Percentiles rank a stretch among this genome's conserved stretches.
phyloP scores from a whole-genome alignment of 495 filamentous ascomycete species.

The Wilcoxina mikolae region DNA sequence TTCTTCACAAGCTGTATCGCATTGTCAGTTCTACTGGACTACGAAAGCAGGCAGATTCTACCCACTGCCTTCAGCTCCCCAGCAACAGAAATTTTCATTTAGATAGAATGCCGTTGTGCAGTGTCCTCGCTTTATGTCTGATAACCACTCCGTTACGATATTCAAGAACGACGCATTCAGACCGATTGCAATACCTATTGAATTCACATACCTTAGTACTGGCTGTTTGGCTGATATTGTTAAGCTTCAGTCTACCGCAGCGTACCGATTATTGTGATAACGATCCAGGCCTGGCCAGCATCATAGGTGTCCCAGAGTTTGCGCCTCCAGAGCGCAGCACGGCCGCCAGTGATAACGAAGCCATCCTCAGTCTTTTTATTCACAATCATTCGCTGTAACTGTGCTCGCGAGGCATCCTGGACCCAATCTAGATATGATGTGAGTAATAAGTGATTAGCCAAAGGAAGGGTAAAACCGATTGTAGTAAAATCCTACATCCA shows the following conservation, averaged over 20 bases:
- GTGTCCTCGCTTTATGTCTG: conserved; percentile 86
- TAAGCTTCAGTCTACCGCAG: not conserved
- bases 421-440: conserved; percentile 60
- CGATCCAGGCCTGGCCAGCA: conserved; percentile 95
- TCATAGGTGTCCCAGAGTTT: conserved; percentile 80
- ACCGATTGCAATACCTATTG: conserved; percentile 63
- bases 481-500: conserved; percentile 62
- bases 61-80: conserved; percentile 79
- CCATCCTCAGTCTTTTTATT: conserved; percentile 57
- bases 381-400: conserved; percentile 56
- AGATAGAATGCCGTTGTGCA: conserved; percentile 93
- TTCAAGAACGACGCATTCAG: conserved; percentile 87
- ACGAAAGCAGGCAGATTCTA: not conserved
- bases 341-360: conserved; percentile 56
- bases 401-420: conserved; percentile 87
- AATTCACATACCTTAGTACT: not conserved
- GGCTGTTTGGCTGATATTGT: not conserved
- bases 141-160: conserved; percentile 92
- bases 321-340: conserved; percentile 59
- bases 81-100: conserved; percentile 97
- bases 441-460: conserved; percentile 13
- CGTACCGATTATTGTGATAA: conserved; percentile 72
- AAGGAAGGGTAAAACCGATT: conserved; percentile 44
- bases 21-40: not conserved
- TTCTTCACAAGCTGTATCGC: conserved; percentile 53